phyloP scores from a whole-genome alignment of 352 stramenopile species.

The Globisporangium abappressorium region DNA sequence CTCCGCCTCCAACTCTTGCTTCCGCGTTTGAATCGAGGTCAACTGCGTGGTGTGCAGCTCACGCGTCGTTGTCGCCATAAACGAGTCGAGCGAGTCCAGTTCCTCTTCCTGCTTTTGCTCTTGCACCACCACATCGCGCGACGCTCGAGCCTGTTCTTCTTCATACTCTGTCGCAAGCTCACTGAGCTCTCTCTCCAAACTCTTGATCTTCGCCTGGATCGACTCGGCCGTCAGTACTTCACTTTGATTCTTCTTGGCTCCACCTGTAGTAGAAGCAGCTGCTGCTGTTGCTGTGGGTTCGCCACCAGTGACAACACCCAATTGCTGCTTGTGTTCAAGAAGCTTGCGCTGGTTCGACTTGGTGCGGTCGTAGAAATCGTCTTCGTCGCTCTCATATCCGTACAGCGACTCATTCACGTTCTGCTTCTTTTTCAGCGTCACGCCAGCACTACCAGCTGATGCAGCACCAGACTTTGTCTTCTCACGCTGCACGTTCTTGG shows the following conservation, averaged over 20 bases:
- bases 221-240: slow-evolving; percentile 54
- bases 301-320: slow-evolving; percentile 2
- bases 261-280: background rate
- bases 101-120: slow-evolving; percentile 29
- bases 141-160: background rate
- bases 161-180: slow-evolving; percentile 28
- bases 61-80: slow-evolving; percentile 57
- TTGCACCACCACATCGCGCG: background rate
- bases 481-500: slow-evolving; percentile 46
- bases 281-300: background rate
- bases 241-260: background rate
- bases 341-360: slow-evolving; percentile 54
- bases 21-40: slow-evolving; percentile 22
- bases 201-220: slow-evolving; percentile 41
- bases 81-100: slow-evolving; percentile 57
- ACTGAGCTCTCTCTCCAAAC: slow-evolving; percentile 33
- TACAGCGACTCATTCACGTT: slow-evolving; percentile 38
- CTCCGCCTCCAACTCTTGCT: slow-evolving; percentile 31
- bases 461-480: slow-evolving; percentile 22
- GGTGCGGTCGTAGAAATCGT: slow-evolving; percentile 80
- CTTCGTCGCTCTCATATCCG: slow-evolving; percentile 65
- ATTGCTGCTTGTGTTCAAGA: slow-evolving; percentile 27
- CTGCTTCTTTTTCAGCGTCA: slow-evolving; percentile 14
- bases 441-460: background rate
- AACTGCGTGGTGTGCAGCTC: slow-evolving; percentile 41